These are phyloP conservation scores for Lepidopterella palustris DNA, from an alignment of 495 filamentous ascomycete species.

Conservation along the genomic window DNA sequence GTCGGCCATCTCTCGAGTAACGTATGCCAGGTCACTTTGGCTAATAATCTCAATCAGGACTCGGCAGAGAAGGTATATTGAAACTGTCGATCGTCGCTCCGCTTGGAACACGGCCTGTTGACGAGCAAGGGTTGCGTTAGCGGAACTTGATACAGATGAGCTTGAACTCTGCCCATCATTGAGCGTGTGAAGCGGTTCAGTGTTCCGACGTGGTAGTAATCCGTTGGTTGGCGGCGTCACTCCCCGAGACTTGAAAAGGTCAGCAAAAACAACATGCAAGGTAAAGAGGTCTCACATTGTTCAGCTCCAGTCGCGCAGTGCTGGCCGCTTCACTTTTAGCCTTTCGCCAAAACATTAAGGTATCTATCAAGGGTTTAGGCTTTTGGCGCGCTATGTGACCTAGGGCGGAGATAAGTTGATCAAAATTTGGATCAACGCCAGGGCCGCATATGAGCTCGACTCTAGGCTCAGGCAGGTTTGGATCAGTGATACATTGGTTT, in stretches of 20 bases:
- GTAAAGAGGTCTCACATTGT: constrained; percentile 46
- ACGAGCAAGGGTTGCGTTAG: constrained; percentile 15
- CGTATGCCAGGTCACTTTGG: constrained; percentile 73
- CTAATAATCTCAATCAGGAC: constrained; percentile 90
- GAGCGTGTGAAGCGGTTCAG: constrained; percentile 20
- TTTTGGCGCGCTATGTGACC: constrained; percentile 91
- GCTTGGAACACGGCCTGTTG: constrained; percentile 66
- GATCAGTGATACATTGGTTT: constrained; percentile 67
- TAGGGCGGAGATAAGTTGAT: constrained; percentile 87
- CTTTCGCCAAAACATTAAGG: constrained; percentile 95
- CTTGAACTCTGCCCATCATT: constrained; percentile 12
- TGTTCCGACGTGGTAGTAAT: constrained; percentile 25
- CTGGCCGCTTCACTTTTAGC: constrained; percentile 82
- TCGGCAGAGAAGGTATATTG: constrained; percentile 89
- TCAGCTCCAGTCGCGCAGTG: constrained; percentile 52
- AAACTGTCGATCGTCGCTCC: constrained; percentile 82
- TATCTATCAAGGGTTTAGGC: constrained; percentile 92
- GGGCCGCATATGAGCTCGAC: constrained; percentile 87
- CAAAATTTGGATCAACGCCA: constrained; percentile 82
- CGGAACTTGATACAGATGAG: constrained; percentile 2
- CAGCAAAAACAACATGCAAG: not conserved
- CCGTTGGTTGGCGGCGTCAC: constrained; percentile 19
- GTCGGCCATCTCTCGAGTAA: constrained; percentile 82
- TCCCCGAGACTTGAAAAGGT: constrained; percentile 13
- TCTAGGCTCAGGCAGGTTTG: constrained; percentile 67